Percentiles rank a stretch among this genome's conserved stretches.
Evolutionary conservation across 768 basidiomycete species (phyloP).

Genomic region (Xanthoconium stramineum): DNA sequence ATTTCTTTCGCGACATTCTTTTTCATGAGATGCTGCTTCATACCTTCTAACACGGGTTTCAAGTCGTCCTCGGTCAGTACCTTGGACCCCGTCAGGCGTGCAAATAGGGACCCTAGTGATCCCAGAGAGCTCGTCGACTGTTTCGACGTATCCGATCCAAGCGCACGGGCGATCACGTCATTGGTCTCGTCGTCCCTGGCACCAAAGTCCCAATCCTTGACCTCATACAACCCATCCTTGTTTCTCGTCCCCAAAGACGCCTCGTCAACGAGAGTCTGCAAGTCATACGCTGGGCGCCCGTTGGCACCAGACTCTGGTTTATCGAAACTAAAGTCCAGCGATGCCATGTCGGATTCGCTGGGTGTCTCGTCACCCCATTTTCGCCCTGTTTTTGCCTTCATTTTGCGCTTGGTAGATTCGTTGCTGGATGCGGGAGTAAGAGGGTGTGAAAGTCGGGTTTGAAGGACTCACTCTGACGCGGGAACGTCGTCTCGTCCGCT

Average conservation of each 20-base stretch:
- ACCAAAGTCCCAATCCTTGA: conserved; percentile 82
- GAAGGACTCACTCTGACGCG: conserved; percentile 63
- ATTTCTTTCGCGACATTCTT: conserved; percentile 99
- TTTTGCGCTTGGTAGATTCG: conserved; percentile 56
- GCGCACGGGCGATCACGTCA: conserved; percentile 57
- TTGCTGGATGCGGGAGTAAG: conserved; percentile 49
- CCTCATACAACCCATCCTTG: conserved; percentile 69
- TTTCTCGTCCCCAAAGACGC: conserved; percentile 75
- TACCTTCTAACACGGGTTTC: conserved; percentile 82
- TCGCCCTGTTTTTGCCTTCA: conserved; percentile 69
- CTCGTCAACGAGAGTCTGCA: conserved; percentile 63
- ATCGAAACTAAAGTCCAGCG: conserved; percentile 81
- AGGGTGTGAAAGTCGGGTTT: not conserved
- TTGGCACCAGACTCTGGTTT: conserved; percentile 39
- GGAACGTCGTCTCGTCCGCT: conserved; percentile 60
- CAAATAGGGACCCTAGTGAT: conserved; percentile 74
- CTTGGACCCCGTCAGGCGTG: conserved; percentile 83
- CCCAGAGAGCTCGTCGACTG: conserved; percentile 50
- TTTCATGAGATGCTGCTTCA: conserved; percentile 98
- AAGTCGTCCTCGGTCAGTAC: conserved; percentile 79
- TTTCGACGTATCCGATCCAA: conserved; percentile 41
- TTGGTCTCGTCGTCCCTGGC: conserved; percentile 42
- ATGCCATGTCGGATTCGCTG: conserved; percentile 87
- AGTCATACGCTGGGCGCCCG: conserved; percentile 40
- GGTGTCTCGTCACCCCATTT: conserved; percentile 90